Evolutionary conservation across 345 rosid species (phyloP).

Genomic region (Heritiera littoralis): DNA sequence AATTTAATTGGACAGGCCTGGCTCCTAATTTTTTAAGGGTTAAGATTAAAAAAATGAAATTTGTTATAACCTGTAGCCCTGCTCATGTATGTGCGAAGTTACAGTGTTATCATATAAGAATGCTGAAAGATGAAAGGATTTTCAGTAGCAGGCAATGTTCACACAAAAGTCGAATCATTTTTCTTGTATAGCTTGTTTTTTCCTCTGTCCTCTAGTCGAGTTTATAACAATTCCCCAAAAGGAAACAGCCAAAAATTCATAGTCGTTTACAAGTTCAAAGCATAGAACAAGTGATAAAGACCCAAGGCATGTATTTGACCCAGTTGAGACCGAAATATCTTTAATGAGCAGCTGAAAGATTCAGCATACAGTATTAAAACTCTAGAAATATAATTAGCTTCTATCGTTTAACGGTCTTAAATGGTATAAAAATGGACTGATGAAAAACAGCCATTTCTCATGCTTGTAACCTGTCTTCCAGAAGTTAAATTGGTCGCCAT

Average conservation of each 20-base stretch:
- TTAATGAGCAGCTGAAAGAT: slow-evolving; percentile 16
- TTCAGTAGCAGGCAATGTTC: too few species aligned
- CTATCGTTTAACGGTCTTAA: not conserved
- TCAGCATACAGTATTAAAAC: not conserved
- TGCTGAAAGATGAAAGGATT: too few species aligned
- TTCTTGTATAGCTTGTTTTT: too few species aligned
- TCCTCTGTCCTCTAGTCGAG: too few species aligned
- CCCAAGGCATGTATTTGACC: not conserved
- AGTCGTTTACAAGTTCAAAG: not conserved
- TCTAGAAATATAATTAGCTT: slow-evolving; percentile 15
- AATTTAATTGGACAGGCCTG: not conserved
- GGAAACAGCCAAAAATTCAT: too few species aligned
- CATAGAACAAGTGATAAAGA: not conserved
- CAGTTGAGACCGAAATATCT: not conserved
- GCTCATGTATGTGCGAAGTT: too few species aligned
- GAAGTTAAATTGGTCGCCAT: not conserved
- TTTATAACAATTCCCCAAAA: too few species aligned
- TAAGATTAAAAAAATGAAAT: too few species aligned
- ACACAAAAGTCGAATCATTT: too few species aligned
- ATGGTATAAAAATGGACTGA: slow-evolving; percentile 19
- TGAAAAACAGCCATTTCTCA: slow-evolving; percentile 18
- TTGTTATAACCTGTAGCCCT: too few species aligned
- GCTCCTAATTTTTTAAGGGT: too few species aligned
- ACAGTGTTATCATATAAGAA: too few species aligned
- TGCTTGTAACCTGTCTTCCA: not conserved